Evolutionary conservation across 352 stramenopile species (phyloP).

Genomic region (Blastocystis sp.): DNA sequence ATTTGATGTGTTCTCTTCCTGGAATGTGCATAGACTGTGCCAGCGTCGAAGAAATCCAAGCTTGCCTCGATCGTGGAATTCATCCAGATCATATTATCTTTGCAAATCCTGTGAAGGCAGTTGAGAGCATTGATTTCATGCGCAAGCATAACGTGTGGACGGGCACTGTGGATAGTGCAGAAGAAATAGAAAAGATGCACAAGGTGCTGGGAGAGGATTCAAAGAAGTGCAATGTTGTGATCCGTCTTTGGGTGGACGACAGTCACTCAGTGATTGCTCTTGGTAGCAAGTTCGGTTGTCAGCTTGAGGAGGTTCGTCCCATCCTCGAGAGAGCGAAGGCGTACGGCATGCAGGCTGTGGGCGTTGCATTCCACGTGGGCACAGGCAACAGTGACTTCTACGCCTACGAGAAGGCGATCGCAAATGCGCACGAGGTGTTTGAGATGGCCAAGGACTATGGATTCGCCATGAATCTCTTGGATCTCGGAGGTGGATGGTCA

Average conservation of each 20-base stretch:
- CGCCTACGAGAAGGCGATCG: constrained; percentile 24
- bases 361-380: constrained; percentile 56
- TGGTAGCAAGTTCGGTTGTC: constrained; percentile 52
- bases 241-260: constrained; percentile 57
- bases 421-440: background rate
- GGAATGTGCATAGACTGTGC: constrained; percentile 55
- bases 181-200: constrained; percentile 56
- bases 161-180: constrained; percentile 13
- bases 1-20: constrained; percentile 54
- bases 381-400: background rate
- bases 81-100: constrained; percentile 23
- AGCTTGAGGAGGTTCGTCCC: constrained; percentile 1
- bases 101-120: constrained; percentile 51
- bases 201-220: constrained; percentile 3
- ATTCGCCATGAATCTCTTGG: constrained; percentile 23
- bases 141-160: background rate
- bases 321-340: background rate
- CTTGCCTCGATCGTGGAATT: constrained; percentile 14
- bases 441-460: constrained; percentile 28
- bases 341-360: constrained; percentile 17
- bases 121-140: constrained; percentile 40
- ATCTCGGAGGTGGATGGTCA: constrained; percentile 50
- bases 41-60: constrained; percentile 13
- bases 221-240: constrained; percentile 7
- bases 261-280: background rate